Conservation (phyloP, 139 green algal genomes). For the Gonium pectorale region DNA sequence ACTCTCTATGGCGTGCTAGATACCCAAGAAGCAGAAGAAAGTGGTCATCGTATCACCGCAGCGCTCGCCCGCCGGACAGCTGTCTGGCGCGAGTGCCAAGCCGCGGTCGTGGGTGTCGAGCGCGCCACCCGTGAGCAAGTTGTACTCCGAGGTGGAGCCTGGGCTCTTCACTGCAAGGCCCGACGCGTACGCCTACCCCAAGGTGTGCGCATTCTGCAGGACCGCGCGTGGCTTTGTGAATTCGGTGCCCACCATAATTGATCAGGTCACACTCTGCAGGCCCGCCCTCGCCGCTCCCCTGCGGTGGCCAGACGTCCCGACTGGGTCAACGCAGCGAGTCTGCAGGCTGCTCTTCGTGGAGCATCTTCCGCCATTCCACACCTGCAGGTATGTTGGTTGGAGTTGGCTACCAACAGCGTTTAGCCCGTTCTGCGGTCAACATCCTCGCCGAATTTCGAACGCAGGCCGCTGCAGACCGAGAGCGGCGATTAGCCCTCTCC, state of each 20-base stretch:
- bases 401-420: no score
- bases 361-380: constrained; percentile 20
- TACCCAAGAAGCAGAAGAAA: not conserved
- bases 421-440: no score
- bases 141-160: constrained; percentile 12
- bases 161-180: constrained; percentile 10
- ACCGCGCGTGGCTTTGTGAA: no score
- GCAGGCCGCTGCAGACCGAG: constrained; percentile 38
- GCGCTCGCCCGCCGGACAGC: not conserved
- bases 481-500: constrained; percentile 44
- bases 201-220: constrained; percentile 10
- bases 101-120: not conserved
- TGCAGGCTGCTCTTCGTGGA: constrained; percentile 28
- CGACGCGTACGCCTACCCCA: constrained; percentile 11
- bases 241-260: no score
- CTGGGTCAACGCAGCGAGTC: constrained; percentile 45
- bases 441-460: no score
- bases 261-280: not conserved
- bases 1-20: no score
- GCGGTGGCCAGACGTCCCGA: not conserved
- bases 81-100: not conserved
- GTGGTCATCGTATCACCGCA: constrained; percentile 14
- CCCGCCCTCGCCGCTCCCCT: not conserved
- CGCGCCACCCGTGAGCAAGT: constrained; percentile 19
- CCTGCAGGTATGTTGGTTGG: no score